Base-by-base conservation (phyloP, 225 moss, liverwort and hornwort genomes). In the Pseudoscleropodium purum region DNA sequence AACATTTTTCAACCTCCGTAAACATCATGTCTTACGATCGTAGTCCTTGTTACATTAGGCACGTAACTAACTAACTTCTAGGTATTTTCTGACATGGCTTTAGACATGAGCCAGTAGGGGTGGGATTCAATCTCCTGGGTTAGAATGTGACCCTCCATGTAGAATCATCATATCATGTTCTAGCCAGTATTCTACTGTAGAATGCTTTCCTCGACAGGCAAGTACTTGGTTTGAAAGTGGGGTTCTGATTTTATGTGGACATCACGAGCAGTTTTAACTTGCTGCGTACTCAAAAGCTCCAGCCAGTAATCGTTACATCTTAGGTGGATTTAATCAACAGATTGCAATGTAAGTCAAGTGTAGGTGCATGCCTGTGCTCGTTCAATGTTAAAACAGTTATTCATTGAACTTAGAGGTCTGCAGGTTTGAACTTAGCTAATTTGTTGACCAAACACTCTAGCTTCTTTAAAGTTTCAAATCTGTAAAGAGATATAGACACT, bases 1-100 rank as follows among this genome's bases (percentile, higher is more conserved):
- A 93, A 79, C 90, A 93, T 91, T 64, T 93, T 93, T 67, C 91
- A 83, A 83, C 88, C 91, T 83, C 93, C 93, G 1, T 93, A 88
- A 91, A 20, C 33, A 52, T 75, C 43, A 52, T 20, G 64, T 25
- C 56, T 30, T 25, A 41, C 34, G 17, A 13, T 51, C 82, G 52
- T 82, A 62, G 64, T 57, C 49, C 57, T 67, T n/a, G 39, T 56
- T 36, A 9, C 20, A 27, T 7, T 27, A 61, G n/a, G 72, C 85
- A 23, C 31, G 30, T 16, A 39, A 39, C 52, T 61, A 78, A 52
- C 63, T 31, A 39, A 82, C 56, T 84, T 49, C 33, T 33, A 33
- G 63, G 11, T 34, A 15, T 9, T 27, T 24, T 57, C 49, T 49
- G 45, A 82, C 33, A 63, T 64, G 60, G 67, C 60, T 63, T 64